Evolutionary conservation across 306 rosid species (phyloP).

Genomic region (Astragalus glycyphyllos): DNA sequence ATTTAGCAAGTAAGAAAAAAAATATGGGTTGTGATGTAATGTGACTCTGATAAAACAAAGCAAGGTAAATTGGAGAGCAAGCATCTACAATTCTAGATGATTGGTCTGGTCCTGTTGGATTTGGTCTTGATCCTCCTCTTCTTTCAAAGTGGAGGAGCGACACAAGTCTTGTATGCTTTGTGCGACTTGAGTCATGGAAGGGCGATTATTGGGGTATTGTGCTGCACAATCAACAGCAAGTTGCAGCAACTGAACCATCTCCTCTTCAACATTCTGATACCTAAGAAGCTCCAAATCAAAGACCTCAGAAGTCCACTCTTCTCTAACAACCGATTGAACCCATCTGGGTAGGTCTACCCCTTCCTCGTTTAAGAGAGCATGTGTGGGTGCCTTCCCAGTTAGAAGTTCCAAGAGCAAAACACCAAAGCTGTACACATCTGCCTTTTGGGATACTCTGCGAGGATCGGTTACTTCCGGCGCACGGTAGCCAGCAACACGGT

Average conservation of each 20-base stretch:
- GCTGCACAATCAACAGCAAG: constrained; percentile 81
- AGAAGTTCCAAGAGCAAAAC: constrained; percentile 74
- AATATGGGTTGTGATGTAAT: constrained; percentile 29
- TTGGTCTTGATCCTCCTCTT: constrained; percentile 47
- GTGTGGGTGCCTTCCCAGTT: constrained; percentile 77
- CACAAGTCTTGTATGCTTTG: constrained; percentile 61
- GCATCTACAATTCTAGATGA: constrained; percentile 35
- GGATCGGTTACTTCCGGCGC: constrained; percentile 76
- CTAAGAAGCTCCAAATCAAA: constrained; percentile 71
- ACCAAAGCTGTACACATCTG: constrained; percentile 77
- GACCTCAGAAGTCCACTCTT: constrained; percentile 77
- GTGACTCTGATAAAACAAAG: constrained; percentile 27
- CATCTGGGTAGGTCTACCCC: constrained; percentile 80
- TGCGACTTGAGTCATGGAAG: constrained; percentile 61
- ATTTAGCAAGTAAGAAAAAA: constrained; percentile 40
- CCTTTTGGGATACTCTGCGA: constrained; percentile 73
- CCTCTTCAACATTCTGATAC: constrained; percentile 72
- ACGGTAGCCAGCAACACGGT: constrained; percentile 68
- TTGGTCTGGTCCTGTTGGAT: constrained; percentile 49
- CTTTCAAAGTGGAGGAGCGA: constrained; percentile 43
- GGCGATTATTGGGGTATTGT: constrained; percentile 67
- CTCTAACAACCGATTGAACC: constrained; percentile 75
- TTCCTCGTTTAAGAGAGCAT: constrained; percentile 65
- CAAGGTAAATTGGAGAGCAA: background rate
- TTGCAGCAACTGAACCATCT: constrained; percentile 71